Evolutionary conservation across 306 rosid genomes (phyloP).

Genomic region (Carpinus viminea): DNA sequence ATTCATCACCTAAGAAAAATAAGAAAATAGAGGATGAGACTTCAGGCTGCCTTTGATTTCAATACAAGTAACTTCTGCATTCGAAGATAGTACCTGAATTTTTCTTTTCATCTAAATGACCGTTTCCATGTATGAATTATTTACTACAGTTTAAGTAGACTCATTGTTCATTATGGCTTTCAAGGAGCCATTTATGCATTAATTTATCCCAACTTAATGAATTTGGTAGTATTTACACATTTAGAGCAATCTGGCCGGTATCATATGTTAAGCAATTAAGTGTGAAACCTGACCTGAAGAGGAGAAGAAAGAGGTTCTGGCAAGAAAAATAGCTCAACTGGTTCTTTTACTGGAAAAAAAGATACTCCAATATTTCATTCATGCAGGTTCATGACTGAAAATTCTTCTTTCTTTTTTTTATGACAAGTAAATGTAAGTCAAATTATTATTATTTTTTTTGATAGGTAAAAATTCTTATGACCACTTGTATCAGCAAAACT

Average conservation of each 20-base stretch:
- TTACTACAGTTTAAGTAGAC: not conserved
- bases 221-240: not conserved
- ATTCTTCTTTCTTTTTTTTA: no score
- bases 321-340: not conserved
- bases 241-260: not conserved
- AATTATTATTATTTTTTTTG: no score
- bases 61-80: not conserved
- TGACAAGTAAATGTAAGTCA: no score
- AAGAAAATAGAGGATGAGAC: slow-evolving; percentile 27
- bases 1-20: slow-evolving; percentile 46
- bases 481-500: slow-evolving; percentile 2
- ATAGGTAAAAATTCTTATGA: not conserved
- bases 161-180: not conserved
- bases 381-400: not conserved
- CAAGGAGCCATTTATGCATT: slow-evolving; percentile 5
- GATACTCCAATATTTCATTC: not conserved
- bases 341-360: not conserved
- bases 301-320: not conserved
- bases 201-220: not conserved
- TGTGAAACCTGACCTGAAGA: not conserved
- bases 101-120: not conserved
- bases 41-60: not conserved
- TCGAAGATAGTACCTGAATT: not conserved
- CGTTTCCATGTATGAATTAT: not conserved
- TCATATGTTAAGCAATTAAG: slow-evolving; percentile 5